phyloP scores from a whole-genome alignment of 345 rosid species.

The Microcos paniculata region DNA sequence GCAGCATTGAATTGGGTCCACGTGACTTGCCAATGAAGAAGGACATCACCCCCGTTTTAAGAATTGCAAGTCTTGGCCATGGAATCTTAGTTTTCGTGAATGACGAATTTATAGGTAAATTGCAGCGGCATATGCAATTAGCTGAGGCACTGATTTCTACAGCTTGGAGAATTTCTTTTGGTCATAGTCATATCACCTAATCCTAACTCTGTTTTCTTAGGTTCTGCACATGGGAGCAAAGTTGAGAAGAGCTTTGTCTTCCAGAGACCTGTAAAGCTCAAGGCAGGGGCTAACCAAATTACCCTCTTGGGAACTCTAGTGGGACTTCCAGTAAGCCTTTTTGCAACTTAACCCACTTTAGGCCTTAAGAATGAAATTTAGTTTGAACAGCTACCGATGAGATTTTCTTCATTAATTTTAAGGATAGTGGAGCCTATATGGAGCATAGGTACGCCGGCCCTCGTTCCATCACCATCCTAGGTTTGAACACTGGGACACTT shows the following conservation, averaged over 20 bases:
- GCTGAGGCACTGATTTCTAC: not conserved
- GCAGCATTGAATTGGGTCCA: conserved; percentile 49
- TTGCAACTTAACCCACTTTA: not conserved
- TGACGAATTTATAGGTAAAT: conserved; percentile 66
- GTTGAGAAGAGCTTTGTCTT: conserved; percentile 81
- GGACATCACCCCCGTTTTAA: conserved; percentile 40
- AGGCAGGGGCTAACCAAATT: conserved; percentile 54
- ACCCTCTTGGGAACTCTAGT: conserved; percentile 49
- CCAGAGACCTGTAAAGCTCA: conserved; percentile 41
- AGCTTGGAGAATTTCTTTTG: not conserved
- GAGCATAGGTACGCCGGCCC: conserved; percentile 81
- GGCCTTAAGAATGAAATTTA: not conserved
- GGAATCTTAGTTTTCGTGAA: conserved; percentile 71
- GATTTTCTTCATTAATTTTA: conserved; percentile 4
- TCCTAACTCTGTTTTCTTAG: conserved; percentile 27
- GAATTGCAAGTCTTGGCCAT: conserved; percentile 86
- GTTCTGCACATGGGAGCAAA: conserved; percentile 81
- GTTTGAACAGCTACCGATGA: not conserved
- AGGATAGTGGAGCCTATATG: conserved; percentile 95
- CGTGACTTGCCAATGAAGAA: conserved; percentile 49
- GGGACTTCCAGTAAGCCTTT: conserved; percentile 66
- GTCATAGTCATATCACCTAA: not conserved
- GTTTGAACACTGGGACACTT: conserved; percentile 73
- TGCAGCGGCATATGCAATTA: not conserved
- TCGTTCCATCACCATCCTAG: conserved; percentile 53